Base-by-base conservation (phyloP, 768 basidiomycete species). In the Peribolospora kevripleyi region DNA sequence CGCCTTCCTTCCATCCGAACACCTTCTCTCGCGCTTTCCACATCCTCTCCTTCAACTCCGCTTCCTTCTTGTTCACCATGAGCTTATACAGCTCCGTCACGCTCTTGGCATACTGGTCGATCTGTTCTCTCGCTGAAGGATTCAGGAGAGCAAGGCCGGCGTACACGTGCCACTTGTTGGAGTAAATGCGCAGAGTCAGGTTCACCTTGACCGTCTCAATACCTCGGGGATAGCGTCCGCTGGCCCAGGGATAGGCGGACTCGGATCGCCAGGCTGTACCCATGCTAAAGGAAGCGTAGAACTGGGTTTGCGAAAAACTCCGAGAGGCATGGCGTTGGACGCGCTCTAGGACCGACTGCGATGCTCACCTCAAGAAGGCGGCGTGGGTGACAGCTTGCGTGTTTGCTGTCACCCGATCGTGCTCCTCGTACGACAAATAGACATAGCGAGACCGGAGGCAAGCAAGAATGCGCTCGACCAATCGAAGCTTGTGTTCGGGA, bases 171-270 rank as follows among this genome's bases (percentile, higher is more conserved):
- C 88, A 98, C 58, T 87, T 82, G 67, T 88, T 93, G 48, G 85
- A 76, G 68, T 95, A 98, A 63, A 98, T 97, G 0, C 93, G 84
- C 14, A 93, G 76, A 59, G 83, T 79, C 67, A 95, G 81, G 72
- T 98, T 98, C 62, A 87, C 88, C 69, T 98, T 98, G 61, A 87
- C 87, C 2, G 86, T 90, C 67, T 98, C 93, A 61, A 98, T 88
- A 0, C 93, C 93, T 36, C 88, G 85, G 40, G 93, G 85, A 68
- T 97, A 97, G 50, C 83, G 78, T 1, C 85, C 84, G 11, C 68
- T 68, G 68, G 95, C 91, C 93, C 93, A 97, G 3, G 93, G 93
- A 66, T 93, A 97, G 25, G 74, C 72, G 6, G 71, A 68, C 7
- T 78, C 72, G 43, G 75, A 74, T 42, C 77, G 75, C 93, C 93